Conservation (phyloP, 2,329 filamentous ascomycete genomes). For the Zopfia rhizophila region DNA sequence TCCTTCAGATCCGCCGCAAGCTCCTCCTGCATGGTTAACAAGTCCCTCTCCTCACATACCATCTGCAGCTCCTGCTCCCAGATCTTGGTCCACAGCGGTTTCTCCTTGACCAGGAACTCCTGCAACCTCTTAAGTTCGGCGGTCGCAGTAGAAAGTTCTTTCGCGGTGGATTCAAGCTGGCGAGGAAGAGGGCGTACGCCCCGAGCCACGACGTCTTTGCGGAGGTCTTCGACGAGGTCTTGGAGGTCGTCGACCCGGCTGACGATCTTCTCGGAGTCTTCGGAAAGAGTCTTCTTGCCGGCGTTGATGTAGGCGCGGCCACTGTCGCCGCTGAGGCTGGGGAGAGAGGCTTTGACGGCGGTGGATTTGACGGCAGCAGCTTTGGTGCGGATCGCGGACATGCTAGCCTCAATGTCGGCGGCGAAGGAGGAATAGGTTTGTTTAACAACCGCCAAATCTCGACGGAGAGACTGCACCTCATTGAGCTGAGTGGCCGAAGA, state of each 20-base stretch:
- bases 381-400: constrained; percentile 84
- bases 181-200: constrained; percentile 91
- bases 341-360: constrained; percentile 76
- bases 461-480: constrained; percentile 83
- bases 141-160: constrained; percentile 83
- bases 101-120: constrained; percentile 89
- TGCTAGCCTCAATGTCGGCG: constrained; percentile 86
- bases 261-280: constrained; percentile 90
- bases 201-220: constrained; percentile 93
- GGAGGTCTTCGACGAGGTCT: constrained; percentile 93
- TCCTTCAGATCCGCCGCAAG: constrained; percentile 91
- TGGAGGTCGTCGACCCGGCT: constrained; percentile 96
- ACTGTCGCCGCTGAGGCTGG: constrained; percentile 77
- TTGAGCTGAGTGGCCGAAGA: constrained; percentile 70
- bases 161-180: constrained; percentile 87
- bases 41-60: constrained; percentile 93
- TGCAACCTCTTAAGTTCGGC: constrained; percentile 94
- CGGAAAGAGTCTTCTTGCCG: constrained; percentile 86
- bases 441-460: constrained; percentile 88
- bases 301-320: constrained; percentile 85
- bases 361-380: constrained; percentile 81
- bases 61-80: constrained; percentile 98
- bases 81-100: constrained; percentile 98
- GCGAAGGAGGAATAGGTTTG: constrained; percentile 95
- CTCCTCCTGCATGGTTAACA: constrained; percentile 96